These are phyloP conservation scores for Neocucurbitaria cava DNA, from an alignment of 2,329 filamentous ascomycete genomes.

Conservation along the genomic window DNA sequence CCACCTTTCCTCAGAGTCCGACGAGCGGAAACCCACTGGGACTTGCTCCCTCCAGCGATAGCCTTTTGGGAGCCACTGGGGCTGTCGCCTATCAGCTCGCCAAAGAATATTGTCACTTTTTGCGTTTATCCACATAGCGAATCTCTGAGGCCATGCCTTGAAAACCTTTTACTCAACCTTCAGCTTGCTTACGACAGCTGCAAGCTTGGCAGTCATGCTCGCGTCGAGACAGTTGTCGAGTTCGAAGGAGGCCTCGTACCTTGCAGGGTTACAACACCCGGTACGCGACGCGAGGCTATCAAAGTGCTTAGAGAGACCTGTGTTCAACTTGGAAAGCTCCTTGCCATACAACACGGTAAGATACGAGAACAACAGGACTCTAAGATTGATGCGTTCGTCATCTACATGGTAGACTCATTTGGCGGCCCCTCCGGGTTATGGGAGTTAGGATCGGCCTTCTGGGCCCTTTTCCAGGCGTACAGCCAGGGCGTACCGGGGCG, in stretches of 20 bases:
- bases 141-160: constrained; percentile 67
- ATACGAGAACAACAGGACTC: constrained; percentile 48
- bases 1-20: constrained; percentile 76
- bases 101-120: constrained; percentile 74
- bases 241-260: constrained; percentile 45
- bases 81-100: constrained; percentile 72
- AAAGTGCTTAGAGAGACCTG: constrained; percentile 45
- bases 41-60: constrained; percentile 76
- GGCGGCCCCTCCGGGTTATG: constrained; percentile 64
- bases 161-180: constrained; percentile 71
- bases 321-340: constrained; percentile 51
- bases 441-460: constrained; percentile 77
- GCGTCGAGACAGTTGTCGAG: constrained; percentile 49
- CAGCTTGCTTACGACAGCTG: constrained; percentile 75
- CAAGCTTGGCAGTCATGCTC: constrained; percentile 71
- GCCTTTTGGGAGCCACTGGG: constrained; percentile 84
- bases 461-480: constrained; percentile 73
- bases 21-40: constrained; percentile 71
- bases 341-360: constrained; percentile 43
- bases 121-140: constrained; percentile 74
- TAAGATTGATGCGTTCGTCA: constrained; percentile 67
- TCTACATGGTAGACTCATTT: constrained; percentile 78
- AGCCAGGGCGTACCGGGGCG: constrained; percentile 57
- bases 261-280: constrained; percentile 23
- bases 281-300: constrained; percentile 32